Evolutionary conservation across 1,284 basidiomycete genomes (phyloP).

Genomic region (Neonothopanus nambi): DNA sequence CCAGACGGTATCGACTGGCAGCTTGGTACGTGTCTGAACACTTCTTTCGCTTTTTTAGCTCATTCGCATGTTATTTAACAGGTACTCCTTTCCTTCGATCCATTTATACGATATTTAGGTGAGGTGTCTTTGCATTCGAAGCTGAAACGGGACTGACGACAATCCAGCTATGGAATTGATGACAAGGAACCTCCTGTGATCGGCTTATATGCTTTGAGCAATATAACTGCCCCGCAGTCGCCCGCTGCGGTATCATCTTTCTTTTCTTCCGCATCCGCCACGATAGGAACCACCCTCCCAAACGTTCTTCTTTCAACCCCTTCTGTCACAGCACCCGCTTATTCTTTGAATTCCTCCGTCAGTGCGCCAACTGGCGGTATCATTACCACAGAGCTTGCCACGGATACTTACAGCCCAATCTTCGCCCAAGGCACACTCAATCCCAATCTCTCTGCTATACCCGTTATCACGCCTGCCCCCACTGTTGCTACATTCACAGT

Average conservation of each 20-base stretch:
- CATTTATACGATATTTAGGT: slow-evolving; percentile 85
- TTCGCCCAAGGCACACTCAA: slow-evolving; percentile 31
- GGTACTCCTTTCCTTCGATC: slow-evolving; percentile 80
- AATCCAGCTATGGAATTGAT: slow-evolving; percentile 69
- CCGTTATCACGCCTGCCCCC: slow-evolving; percentile 43
- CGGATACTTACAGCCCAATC: slow-evolving; percentile 66
- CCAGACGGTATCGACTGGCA: slow-evolving; percentile 88
- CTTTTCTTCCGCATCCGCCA: slow-evolving; percentile 63
- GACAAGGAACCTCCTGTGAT: slow-evolving; percentile 71
- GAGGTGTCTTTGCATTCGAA: slow-evolving; percentile 16
- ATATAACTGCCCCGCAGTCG: slow-evolving; percentile 39
- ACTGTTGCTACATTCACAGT: slow-evolving; percentile 44
- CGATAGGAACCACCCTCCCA: slow-evolving; percentile 70
- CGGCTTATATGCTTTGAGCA: slow-evolving; percentile 64
- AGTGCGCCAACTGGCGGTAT: slow-evolving; percentile 53
- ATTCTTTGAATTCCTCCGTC: slow-evolving; percentile 72
- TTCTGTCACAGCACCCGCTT: slow-evolving; percentile 62
- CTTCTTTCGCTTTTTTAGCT: not conserved
- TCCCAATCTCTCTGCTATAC: slow-evolving; percentile 44
- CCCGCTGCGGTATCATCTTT: slow-evolving; percentile 52
- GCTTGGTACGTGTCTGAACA: slow-evolving; percentile 45
- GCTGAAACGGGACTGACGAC: slow-evolving; percentile 13
- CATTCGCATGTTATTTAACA: slow-evolving; percentile 17
- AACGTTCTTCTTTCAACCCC: slow-evolving; percentile 75
- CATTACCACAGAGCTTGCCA: slow-evolving; percentile 59